Evolutionary conservation across 805 yeast genomes (phyloP).

Genomic region (Grigorovia jiainica): DNA sequence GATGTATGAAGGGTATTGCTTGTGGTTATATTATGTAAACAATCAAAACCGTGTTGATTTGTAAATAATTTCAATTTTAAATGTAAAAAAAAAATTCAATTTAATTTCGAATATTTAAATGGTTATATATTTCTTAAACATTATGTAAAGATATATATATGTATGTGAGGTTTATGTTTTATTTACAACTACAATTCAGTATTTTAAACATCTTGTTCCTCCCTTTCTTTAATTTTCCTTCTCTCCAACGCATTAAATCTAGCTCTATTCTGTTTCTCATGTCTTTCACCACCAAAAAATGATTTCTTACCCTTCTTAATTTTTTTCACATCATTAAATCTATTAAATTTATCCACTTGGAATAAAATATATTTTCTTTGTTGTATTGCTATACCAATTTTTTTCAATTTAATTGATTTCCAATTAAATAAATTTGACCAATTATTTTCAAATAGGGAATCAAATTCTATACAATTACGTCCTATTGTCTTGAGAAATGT

Average conservation of each 20-base stretch:
- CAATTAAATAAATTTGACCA: slow-evolving; percentile 61
- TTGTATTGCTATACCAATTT: slow-evolving; percentile 64
- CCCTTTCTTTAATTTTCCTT: slow-evolving; percentile 1
- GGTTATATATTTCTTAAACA: too few relatives aligned
- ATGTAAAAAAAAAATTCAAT: too few relatives aligned
- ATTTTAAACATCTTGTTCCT: background rate
- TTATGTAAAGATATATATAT: too few relatives aligned
- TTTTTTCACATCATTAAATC: slow-evolving; percentile 46
- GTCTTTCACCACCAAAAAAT: slow-evolving; percentile 79
- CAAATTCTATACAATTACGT: slow-evolving; percentile 57
- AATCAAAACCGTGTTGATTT: too few relatives aligned
- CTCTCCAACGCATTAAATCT: slow-evolving; percentile 44
- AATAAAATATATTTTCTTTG: slow-evolving; percentile 63
- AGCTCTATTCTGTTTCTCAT: slow-evolving; percentile 56
- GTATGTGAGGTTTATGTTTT: too few relatives aligned
- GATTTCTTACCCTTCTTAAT: slow-evolving; percentile 61
- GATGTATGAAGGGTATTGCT: too few relatives aligned
- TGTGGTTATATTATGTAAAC: too few relatives aligned
- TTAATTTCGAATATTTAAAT: too few relatives aligned
- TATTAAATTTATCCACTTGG: slow-evolving; percentile 61
- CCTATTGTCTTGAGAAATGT: slow-evolving; percentile 75
- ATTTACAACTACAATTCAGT: too few relatives aligned
- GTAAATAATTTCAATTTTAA: too few relatives aligned
- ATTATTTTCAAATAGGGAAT: slow-evolving; percentile 57
- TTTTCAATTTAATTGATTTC: slow-evolving; percentile 50